Base-by-base conservation (phyloP, 371 early-diverging fungal genomes). In the Apophysomyces ossiformis region DNA sequence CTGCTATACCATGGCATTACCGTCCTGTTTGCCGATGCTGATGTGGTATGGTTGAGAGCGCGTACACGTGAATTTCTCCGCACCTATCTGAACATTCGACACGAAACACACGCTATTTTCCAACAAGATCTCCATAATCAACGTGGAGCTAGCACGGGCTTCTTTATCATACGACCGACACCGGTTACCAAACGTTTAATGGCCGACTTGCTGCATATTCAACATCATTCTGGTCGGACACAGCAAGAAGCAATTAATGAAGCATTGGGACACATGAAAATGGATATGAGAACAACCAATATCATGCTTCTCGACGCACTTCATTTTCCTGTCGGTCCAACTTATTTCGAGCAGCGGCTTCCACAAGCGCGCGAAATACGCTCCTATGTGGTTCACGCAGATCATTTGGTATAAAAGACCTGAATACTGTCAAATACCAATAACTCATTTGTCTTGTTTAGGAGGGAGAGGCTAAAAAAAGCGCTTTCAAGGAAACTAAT, bases 391-490 rank as follows among this genome's bases (percentile, higher is more conserved):
- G 73, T 76, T 9, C 82, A 82, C 66, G 75, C 77, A 13, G 76
- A 73, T 36, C 82, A 74, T 56, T 21, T 68, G 71, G 79, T 77
- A 80, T 63, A 57, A 37, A 16, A 5, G 8, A 5, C 7, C 32
- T 26, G 32, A 26, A 26, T 26, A 32, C 1, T 44, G 2, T 5
- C 16, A 39, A 59, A 54, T 5, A 16, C 50, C 3, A 11, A 8
- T 37, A 57, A 58, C 35, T 12, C 16, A 5, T 26, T 16, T 41
- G 13, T 45, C 18, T 16, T 12, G 6, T 46, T 60, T 65, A 75
- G 76, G 69, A 73, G 61, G 85, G 79, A 21, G 87, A 87, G 61
- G 81, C 77, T 12, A 88, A 87, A 69, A 84, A 84, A 54, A 47
- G 63, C 16, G 68, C 66, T 50, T 58, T 79, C 26, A 58, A 66